phyloP scores from a whole-genome alignment of 148 eudicot genomes.

The Chenopodium quinoa region DNA sequence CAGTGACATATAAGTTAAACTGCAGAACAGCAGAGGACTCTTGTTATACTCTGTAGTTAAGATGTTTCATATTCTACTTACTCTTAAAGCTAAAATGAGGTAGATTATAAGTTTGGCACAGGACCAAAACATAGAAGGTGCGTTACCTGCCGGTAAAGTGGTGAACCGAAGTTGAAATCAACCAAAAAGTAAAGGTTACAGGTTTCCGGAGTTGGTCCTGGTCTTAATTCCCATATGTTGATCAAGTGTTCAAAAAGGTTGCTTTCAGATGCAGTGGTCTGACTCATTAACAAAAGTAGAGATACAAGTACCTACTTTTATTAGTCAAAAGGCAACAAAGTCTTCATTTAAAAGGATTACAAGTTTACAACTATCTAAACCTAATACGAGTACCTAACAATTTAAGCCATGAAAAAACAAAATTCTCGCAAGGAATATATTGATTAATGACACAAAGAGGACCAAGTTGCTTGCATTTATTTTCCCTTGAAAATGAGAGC shows the following conservation, averaged over 20 bases:
- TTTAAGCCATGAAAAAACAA: background rate
- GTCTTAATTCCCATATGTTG: constrained; percentile 86
- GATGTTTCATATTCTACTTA: background rate
- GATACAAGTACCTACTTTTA: background rate
- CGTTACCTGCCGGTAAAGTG: constrained; percentile 85
- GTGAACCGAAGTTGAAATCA: constrained; percentile 94
- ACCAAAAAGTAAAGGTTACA: constrained; percentile 82
- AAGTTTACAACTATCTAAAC: background rate
- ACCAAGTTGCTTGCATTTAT: background rate
- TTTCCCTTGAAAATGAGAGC: background rate
- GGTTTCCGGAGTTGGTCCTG: constrained; percentile 83
- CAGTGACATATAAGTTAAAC: background rate
- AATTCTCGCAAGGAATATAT: background rate
- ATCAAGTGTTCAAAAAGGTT: constrained; percentile 90
- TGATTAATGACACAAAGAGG: background rate
- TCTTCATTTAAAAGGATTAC: background rate
- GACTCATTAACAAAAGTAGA: constrained; percentile 24
- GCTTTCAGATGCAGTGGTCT: constrained; percentile 84
- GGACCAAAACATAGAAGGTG: background rate
- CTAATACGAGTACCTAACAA: background rate
- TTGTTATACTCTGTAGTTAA: background rate
- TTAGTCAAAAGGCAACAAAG: background rate
- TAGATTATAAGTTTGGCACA: background rate
- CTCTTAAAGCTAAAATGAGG: background rate
- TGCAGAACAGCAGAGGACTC: background rate